These are phyloP conservation scores for Cercospora citrullina DNA, from an alignment of 2,329 filamentous ascomycete species.

Conservation along the genomic window DNA sequence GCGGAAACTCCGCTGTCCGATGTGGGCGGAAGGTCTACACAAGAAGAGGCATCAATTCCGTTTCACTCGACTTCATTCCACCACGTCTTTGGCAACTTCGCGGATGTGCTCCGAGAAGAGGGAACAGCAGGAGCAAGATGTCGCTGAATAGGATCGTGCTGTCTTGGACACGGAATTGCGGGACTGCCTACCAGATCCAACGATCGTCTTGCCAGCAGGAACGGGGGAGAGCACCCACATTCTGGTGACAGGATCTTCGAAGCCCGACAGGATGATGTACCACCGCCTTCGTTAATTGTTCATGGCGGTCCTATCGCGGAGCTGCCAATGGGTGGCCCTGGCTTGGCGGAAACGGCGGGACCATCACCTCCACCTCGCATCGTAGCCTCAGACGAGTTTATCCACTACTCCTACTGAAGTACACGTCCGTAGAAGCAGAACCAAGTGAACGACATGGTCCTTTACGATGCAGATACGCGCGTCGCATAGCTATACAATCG, in stretches of 20 bases:
- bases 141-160: background rate
- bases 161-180: background rate
- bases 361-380: background rate
- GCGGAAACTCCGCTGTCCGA: background rate
- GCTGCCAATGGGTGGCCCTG: background rate
- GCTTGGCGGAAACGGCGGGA: background rate
- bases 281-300: background rate
- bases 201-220: background rate
- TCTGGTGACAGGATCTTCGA: background rate
- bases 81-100: background rate
- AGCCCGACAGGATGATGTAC: background rate
- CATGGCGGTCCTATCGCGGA: background rate
- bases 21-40: background rate
- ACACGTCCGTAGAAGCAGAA: background rate
- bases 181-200: background rate
- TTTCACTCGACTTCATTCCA: background rate
- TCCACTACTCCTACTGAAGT: background rate
- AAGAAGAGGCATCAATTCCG: conserved; percentile 11
- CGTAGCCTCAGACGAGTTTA: background rate
- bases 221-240: background rate
- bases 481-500: background rate
- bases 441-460: background rate
- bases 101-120: background rate
- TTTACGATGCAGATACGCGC: background rate
- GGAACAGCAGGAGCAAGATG: background rate